These are phyloP conservation scores for Ophiostoma montium DNA, from an alignment of 2,329 filamentous ascomycete genomes.

Conservation along the genomic window DNA sequence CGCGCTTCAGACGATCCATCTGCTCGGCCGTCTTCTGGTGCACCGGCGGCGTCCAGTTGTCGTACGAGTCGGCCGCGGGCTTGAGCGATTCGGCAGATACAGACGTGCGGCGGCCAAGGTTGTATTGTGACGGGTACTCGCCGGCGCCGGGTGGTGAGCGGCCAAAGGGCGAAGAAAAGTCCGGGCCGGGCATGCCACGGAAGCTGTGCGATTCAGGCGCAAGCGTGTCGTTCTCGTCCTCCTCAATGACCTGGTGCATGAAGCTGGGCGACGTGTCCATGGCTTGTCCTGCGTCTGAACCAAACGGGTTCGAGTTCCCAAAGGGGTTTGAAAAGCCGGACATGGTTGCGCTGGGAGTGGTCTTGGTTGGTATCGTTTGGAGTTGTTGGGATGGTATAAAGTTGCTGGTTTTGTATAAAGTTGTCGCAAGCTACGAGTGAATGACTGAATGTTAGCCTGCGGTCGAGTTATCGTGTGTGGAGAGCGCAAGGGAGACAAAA, in stretches of 20 bases:
- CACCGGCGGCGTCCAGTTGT: slow-evolving; percentile 80
- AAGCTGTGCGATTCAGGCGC: slow-evolving; percentile 45
- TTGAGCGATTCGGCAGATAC: slow-evolving; percentile 95
- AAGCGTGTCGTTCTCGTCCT: slow-evolving; percentile 66
- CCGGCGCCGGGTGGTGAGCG: slow-evolving; percentile 41
- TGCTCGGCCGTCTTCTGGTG: slow-evolving; percentile 77
- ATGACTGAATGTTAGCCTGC: too few species aligned
- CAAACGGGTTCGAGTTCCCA: slow-evolving; percentile 61
- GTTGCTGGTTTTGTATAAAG: too few species aligned
- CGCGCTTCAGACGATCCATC: slow-evolving; percentile 59
- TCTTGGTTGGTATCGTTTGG: background rate
- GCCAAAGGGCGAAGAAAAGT: slow-evolving; percentile 34
- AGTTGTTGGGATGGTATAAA: too few species aligned
- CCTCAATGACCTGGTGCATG: slow-evolving; percentile 54
- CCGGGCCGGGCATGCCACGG: background rate
- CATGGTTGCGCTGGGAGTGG: slow-evolving; percentile 35
- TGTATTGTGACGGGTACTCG: slow-evolving; percentile 82
- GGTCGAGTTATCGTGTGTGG: background rate
- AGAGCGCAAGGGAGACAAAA: background rate
- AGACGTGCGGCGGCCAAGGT: slow-evolving; percentile 82
- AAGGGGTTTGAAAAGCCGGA: slow-evolving; percentile 67
- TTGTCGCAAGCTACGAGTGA: too few species aligned
- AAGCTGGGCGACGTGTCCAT: background rate
- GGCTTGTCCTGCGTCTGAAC: slow-evolving; percentile 22
- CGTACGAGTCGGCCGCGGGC: slow-evolving; percentile 66